These are phyloP conservation scores for Neoboletus magnificus DNA, from an alignment of 768 basidiomycete species.

Conservation along the genomic window DNA sequence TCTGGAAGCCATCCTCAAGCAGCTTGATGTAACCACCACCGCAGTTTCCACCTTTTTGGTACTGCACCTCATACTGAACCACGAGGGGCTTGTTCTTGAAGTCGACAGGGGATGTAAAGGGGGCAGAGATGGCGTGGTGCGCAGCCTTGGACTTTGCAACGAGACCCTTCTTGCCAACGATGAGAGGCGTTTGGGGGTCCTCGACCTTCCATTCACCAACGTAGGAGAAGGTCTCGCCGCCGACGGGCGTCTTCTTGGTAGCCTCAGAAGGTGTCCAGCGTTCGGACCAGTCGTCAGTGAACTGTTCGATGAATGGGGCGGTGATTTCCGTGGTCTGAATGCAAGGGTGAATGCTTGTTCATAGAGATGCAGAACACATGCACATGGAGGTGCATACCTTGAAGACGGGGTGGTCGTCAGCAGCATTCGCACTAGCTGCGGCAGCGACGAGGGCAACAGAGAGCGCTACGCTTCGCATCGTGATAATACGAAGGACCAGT, in stretches of 20 bases:
- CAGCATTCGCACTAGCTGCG: constrained; percentile 60
- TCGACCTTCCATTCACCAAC: constrained; percentile 98
- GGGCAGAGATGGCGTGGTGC: constrained; percentile 97
- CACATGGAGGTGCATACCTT: constrained; percentile 40
- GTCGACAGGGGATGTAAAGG: constrained; percentile 74
- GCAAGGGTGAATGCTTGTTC: constrained; percentile 1
- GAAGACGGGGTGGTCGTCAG: constrained; percentile 64
- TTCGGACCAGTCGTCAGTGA: constrained; percentile 83
- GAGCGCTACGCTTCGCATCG: constrained; percentile 86
- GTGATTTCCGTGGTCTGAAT: constrained; percentile 70
- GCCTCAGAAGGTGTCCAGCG: constrained; percentile 97
- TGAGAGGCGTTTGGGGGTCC: constrained; percentile 70
- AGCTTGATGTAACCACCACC: constrained; percentile 99
- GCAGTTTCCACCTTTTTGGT: constrained; percentile 98
- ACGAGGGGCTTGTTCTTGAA: constrained; percentile 85
- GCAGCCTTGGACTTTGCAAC: constrained; percentile 97
- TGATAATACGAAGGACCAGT: constrained; percentile 63
- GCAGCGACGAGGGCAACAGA: constrained; percentile 66
- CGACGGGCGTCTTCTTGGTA: constrained; percentile 95
- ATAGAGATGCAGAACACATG: constrained; percentile 2
- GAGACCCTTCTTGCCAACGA: constrained; percentile 86
- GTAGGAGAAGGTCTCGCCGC: constrained; percentile 94
- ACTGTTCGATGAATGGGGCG: constrained; percentile 95
- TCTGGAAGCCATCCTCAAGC: constrained; percentile 91
- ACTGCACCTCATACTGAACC: constrained; percentile 98